Conservation (phyloP, 305 asterid species). For the Coffea humblotiana region DNA sequence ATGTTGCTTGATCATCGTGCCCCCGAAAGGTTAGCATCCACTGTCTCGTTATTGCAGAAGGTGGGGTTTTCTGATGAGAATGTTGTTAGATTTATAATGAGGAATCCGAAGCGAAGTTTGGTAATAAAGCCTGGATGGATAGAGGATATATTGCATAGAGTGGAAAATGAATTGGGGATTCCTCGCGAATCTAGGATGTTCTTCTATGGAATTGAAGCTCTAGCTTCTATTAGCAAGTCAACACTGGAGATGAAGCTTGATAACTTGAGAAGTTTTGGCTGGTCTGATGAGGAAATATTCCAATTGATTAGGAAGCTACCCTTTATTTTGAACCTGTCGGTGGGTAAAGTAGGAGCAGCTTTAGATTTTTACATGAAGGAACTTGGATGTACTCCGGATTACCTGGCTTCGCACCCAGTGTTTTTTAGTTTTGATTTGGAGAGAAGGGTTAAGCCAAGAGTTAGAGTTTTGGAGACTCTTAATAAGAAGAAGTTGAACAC, state of each 20-base stretch:
- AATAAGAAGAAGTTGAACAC: conserved; percentile 8
- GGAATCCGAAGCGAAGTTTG: background rate
- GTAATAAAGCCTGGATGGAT: background rate
- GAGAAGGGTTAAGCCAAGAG: conserved; percentile 20
- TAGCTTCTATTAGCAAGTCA: background rate
- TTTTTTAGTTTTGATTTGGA: conserved; percentile 8
- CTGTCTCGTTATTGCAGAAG: conserved; percentile 10
- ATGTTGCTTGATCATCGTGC: background rate
- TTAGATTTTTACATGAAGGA: conserved; percentile 10
- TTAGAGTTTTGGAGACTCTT: conserved; percentile 7
- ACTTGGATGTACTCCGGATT: conserved; percentile 3
- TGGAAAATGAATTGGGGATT: conserved; percentile 27
- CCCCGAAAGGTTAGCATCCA: too few relatives aligned
- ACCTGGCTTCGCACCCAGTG: conserved; percentile 1
- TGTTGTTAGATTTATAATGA: background rate
- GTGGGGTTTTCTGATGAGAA: conserved; percentile 19
- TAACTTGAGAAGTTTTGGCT: conserved; percentile 14
- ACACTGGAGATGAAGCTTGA: background rate
- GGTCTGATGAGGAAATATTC: conserved; percentile 1
- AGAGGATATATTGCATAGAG: conserved; percentile 12
- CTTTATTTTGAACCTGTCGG: background rate
- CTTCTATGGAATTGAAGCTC: background rate
- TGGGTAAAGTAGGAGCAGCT: background rate
- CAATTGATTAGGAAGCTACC: background rate
- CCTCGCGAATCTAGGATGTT: conserved; percentile 14